Evolutionary conservation across 78 protist species (phyloP).

Genomic region (Chrysochromulina parva): DNA sequence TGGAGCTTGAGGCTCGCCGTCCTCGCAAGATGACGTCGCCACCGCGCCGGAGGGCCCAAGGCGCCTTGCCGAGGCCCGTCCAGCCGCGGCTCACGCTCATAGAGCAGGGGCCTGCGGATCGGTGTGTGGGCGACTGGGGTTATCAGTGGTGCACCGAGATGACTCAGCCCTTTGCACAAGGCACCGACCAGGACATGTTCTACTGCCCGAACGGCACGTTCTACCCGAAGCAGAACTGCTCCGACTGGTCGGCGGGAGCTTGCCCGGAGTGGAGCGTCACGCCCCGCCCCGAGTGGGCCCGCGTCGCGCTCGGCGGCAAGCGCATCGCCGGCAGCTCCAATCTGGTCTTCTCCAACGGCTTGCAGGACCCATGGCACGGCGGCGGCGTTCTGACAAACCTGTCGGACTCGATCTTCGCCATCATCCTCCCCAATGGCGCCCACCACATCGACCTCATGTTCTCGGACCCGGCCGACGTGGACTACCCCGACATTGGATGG

Average conservation of each 20-base stretch:
- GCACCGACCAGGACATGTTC: background rate
- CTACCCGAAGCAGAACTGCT: background rate
- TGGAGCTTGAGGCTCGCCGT: background rate
- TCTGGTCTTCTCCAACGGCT: conserved; percentile 41
- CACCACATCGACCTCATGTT: conserved; percentile 38
- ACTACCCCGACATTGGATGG: too few relatives aligned
- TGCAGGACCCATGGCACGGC: background rate
- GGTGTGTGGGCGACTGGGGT: conserved; percentile 21
- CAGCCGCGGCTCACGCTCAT: background rate
- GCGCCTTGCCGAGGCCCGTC: too few relatives aligned
- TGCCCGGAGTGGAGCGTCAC: background rate
- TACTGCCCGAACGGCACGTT: background rate
- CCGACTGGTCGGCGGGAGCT: background rate
- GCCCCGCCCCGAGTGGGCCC: background rate
- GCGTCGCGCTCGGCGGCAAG: conserved; percentile 1
- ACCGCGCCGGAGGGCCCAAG: too few relatives aligned
- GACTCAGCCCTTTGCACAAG: background rate
- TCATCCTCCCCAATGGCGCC: conserved; percentile 21
- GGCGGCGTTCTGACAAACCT: background rate
- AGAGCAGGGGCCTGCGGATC: background rate
- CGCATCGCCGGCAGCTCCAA: background rate
- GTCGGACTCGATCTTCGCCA: background rate
- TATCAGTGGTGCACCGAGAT: conserved; percentile 41
- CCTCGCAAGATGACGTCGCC: background rate
- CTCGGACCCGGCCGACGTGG: background rate